Percentiles rank a stretch among this genome's conserved stretches.
These are phyloP conservation scores for Daldinia grandis DNA, from an alignment of 495 filamentous ascomycete species.

Conservation along the genomic window DNA sequence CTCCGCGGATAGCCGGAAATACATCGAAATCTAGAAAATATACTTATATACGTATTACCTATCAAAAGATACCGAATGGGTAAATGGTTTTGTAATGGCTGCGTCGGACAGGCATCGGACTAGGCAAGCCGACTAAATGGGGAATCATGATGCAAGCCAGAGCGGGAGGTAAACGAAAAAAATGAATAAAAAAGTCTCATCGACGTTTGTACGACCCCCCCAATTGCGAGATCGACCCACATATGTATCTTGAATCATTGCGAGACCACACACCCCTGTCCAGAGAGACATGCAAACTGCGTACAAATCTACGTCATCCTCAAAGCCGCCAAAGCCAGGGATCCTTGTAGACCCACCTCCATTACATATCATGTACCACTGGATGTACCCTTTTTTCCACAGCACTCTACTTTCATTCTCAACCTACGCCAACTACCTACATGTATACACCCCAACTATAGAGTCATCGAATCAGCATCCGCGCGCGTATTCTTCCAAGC, in stretches of 20 bases:
- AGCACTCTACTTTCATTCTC: background rate
- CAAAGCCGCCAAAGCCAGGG: background rate
- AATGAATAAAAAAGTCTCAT: constrained; percentile 13
- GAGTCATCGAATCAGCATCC: constrained; percentile 17
- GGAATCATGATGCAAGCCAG: constrained; percentile 27
- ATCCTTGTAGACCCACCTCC: background rate
- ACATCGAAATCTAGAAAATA: constrained; percentile 15
- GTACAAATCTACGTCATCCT: constrained; percentile 24
- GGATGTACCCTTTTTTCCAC: constrained; percentile 8
- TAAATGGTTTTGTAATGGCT: constrained; percentile 15
- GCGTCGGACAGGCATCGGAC: constrained; percentile 28
- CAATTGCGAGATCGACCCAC: constrained; percentile 28
- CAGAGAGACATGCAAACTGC: constrained; percentile 12
- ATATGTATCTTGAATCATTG: constrained; percentile 26
- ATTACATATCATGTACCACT: constrained; percentile 15
- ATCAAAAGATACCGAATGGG: constrained; percentile 4
- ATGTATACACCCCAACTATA: background rate
- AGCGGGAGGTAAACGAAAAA: constrained; percentile 11
- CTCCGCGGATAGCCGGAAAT: constrained; percentile 29
- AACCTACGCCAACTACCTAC: constrained; percentile 12
- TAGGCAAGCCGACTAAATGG: constrained; percentile 10
- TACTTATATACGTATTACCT: background rate
- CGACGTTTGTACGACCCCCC: constrained; percentile 22
- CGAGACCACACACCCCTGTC: constrained; percentile 14
- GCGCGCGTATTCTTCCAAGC: constrained; percentile 2